Percentiles rank a stretch among this genome's conserved stretches.
Evolutionary conservation across 2,329 filamentous ascomycete species (phyloP).

Genomic region (Celoporthe dispersa): DNA sequence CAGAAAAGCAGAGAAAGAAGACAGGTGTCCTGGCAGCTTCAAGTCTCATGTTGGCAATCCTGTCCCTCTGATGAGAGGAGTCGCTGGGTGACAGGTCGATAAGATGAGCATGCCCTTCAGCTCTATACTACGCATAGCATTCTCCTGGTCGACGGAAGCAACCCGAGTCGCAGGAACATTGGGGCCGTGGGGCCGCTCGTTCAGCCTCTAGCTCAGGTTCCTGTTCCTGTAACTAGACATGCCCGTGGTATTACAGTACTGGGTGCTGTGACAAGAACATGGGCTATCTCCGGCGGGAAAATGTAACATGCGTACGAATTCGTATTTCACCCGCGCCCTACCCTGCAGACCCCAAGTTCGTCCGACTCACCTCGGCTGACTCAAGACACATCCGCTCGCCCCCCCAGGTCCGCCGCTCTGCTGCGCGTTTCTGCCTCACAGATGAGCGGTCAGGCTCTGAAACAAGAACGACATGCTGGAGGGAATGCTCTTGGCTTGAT

Average conservation of each 20-base stretch:
- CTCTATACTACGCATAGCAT: background rate
- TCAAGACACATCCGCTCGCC: background rate
- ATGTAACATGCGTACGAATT: background rate
- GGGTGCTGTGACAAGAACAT: background rate
- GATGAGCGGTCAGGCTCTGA: background rate
- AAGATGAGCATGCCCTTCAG: background rate
- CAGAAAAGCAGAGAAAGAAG: background rate
- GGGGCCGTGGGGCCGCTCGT: background rate
- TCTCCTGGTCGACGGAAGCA: background rate
- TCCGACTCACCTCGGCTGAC: background rate
- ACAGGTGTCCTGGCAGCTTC: background rate
- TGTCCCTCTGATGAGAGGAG: background rate
- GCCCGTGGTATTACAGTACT: background rate
- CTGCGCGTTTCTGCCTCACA: background rate
- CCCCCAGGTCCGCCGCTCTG: background rate
- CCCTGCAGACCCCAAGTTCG: background rate
- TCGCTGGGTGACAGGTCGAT: background rate
- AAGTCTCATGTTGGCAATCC: background rate
- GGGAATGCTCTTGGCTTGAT: background rate
- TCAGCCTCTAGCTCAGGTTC: background rate
- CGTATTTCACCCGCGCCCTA: background rate
- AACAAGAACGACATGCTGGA: background rate
- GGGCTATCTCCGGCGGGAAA: background rate
- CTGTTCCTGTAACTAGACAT: background rate
- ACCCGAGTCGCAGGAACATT: constrained; percentile 2